Evolutionary conservation across 1,284 basidiomycete genomes (phyloP).

Genomic region (Wallemia hederae): DNA sequence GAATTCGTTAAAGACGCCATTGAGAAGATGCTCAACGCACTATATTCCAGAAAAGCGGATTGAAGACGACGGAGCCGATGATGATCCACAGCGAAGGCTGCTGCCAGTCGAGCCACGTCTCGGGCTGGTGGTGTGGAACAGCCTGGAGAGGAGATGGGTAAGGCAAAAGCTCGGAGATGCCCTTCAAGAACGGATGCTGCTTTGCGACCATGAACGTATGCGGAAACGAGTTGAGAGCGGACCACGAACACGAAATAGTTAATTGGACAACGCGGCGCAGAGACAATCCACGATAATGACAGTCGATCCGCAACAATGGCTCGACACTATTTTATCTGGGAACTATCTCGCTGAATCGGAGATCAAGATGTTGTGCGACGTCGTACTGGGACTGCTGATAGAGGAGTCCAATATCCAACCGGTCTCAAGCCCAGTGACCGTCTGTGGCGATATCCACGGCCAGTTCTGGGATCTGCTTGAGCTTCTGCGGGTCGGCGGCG

Average conservation of each 20-base stretch:
- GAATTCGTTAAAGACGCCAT: not conserved
- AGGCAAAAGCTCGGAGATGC: not conserved
- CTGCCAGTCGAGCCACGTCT: not conserved
- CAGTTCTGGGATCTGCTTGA: constrained; percentile 90
- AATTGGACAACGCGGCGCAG: constrained; percentile 2
- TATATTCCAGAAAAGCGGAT: constrained; percentile 85
- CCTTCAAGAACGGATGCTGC: not conserved
- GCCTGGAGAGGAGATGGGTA: not conserved
- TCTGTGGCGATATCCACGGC: constrained; percentile 81
- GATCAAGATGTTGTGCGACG: constrained; percentile 67
- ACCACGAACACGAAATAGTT: not conserved
- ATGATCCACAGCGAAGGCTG: not conserved
- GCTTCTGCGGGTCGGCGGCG: constrained; percentile 62
- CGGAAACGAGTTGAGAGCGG: not conserved
- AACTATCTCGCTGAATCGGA: constrained; percentile 50
- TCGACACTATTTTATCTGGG: not conserved
- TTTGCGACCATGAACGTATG: not conserved
- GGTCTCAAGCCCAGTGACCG: constrained; percentile 64
- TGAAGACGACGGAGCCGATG: constrained; percentile 31
- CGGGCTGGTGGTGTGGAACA: constrained; percentile 2
- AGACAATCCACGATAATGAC: constrained; percentile 2
- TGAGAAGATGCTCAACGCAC: constrained; percentile 35
- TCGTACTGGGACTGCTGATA: constrained; percentile 53
- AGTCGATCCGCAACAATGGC: not conserved
- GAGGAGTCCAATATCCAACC: constrained; percentile 91